Percentiles rank a stretch among this genome's conserved stretches.
These are phyloP conservation scores for Primulina huaijiensis DNA, from an alignment of 257 asterid genomes.

Conservation along the genomic window DNA sequence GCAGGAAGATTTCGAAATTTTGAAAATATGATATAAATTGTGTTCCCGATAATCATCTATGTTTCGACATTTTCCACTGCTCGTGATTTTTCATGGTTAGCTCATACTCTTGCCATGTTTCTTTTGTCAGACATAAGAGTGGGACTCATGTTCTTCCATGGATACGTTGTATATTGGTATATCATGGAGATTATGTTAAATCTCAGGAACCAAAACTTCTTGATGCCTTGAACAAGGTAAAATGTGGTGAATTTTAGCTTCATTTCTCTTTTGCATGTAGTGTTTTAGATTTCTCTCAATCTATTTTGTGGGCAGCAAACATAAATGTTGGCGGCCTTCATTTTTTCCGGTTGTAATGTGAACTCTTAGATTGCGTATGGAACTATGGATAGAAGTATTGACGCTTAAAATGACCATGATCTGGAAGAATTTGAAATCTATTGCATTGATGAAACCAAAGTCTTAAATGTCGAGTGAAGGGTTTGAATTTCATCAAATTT, in stretches of 20 bases:
- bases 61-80: conserved; percentile 4
- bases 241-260: conserved; percentile 15
- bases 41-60: neutral
- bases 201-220: conserved; percentile 67
- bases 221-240: conserved; percentile 75
- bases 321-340: neutral
- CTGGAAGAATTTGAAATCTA: neutral
- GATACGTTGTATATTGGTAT: conserved; percentile 66
- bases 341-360: neutral
- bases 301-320: neutral
- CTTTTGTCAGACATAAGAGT: conserved; percentile 46
- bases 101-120: conserved; percentile 14
- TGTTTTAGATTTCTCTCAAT: neutral
- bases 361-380: too few relatives aligned
- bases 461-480: neutral
- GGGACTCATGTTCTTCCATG: conserved; percentile 72
- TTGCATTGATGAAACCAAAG: neutral
- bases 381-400: neutral
- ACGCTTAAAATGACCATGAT: neutral
- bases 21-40: neutral
- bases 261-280: neutral
- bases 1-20: neutral
- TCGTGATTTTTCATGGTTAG: conserved; percentile 13
- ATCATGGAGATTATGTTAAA: conserved; percentile 55
- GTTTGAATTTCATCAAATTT: neutral